phyloP scores from a whole-genome alignment of 371 early-diverging fungal genomes.

The Mucor irregularis region DNA sequence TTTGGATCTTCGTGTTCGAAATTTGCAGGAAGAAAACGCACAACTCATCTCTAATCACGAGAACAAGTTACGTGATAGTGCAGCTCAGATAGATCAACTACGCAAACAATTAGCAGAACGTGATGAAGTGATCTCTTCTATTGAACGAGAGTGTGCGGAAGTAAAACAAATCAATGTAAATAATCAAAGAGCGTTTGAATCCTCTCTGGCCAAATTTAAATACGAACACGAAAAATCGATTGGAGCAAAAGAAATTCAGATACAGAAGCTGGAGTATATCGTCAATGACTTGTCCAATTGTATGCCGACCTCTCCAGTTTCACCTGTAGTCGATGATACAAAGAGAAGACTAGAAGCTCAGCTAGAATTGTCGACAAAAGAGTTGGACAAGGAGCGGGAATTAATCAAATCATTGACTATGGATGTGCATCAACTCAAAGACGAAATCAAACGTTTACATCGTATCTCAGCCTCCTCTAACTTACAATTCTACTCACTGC shows the following conservation, averaged over 20 bases:
- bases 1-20: conserved; percentile 20
- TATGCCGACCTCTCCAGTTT: neutral
- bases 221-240: conserved; percentile 9
- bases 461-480: conserved; percentile 3
- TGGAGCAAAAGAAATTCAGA: conserved; percentile 17
- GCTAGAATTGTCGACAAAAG: conserved; percentile 37
- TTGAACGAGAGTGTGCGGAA: conserved; percentile 43
- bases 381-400: conserved; percentile 39
- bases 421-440: conserved; percentile 33
- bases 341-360: conserved; percentile 46
- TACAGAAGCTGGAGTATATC: conserved; percentile 12
- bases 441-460: conserved; percentile 36
- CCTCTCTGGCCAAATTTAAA: conserved; percentile 15
- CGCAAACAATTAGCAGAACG: conserved; percentile 28
- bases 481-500: conserved; percentile 22
- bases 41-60: conserved; percentile 15
- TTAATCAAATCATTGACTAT: conserved; percentile 25
- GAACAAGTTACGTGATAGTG: conserved; percentile 17
- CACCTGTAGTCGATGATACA: neutral
- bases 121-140: conserved; percentile 22
- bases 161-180: conserved; percentile 30
- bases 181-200: conserved; percentile 31
- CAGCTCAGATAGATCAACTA: conserved; percentile 27
- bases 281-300: conserved; percentile 1
- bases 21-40: conserved; percentile 9